Evolutionary conservation across 1,284 basidiomycete genomes (phyloP).

Genomic region (Trametes pubescens): DNA sequence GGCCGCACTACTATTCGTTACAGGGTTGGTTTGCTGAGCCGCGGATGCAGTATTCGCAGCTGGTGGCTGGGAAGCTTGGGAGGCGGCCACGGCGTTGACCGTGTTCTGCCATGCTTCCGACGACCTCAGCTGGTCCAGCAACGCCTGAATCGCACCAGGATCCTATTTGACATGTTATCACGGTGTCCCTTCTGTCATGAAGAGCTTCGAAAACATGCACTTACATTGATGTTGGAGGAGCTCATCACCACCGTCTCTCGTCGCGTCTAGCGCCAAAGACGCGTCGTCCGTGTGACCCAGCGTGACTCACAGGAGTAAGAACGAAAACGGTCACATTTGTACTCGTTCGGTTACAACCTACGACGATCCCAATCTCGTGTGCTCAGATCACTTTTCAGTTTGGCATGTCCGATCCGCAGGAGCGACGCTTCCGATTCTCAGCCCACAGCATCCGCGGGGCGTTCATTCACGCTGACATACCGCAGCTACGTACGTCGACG

Average conservation of each 20-base stretch:
- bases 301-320: constrained; percentile 20
- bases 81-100: constrained; percentile 31
- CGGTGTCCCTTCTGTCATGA: constrained; percentile 1
- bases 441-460: background rate
- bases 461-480: background rate
- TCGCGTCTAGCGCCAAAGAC: constrained; percentile 15
- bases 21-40: constrained; percentile 4
- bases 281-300: constrained; percentile 13
- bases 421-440: constrained; percentile 5
- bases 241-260: constrained; percentile 33
- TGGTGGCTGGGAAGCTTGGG: constrained; percentile 11
- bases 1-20: background rate
- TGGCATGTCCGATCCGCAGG: background rate
- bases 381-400: constrained; percentile 2
- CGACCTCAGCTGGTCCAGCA: constrained; percentile 67
- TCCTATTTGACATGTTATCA: constrained; percentile 51
- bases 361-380: constrained; percentile 19
- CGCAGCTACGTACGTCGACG: background rate
- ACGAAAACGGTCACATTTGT: background rate
- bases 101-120: constrained; percentile 74
- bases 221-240: constrained; percentile 48
- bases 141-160: constrained; percentile 64
- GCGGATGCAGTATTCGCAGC: constrained; percentile 22
- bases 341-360: constrained; percentile 1
- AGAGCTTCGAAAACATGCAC: constrained; percentile 13